Percentiles rank a stretch among this genome's conserved stretches.
Evolutionary conservation across 148 eudicot species (phyloP).

Genomic region (Silene conica): DNA sequence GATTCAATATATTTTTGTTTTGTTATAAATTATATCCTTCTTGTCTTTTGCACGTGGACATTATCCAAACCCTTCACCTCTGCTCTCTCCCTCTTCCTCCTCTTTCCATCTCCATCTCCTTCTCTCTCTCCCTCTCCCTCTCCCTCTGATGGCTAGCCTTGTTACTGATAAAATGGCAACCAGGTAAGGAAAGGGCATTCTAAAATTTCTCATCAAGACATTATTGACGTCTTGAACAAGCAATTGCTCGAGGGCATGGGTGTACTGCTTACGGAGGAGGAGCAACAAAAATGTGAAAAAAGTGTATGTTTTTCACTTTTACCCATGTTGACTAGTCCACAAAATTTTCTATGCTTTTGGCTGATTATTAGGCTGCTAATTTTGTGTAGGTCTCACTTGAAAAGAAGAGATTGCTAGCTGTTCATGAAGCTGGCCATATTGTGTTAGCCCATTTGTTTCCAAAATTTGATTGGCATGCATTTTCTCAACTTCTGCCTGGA

Average conservation of each 20-base stretch:
- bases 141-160: neutral
- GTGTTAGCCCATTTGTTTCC: constrained; percentile 90
- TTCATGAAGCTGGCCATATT: constrained; percentile 95
- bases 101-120: neutral
- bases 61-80: neutral
- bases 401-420: constrained; percentile 80
- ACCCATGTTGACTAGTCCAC: neutral
- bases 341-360: neutral
- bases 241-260: constrained; percentile 98
- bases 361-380: neutral
- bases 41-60: neutral
- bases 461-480: constrained; percentile 96
- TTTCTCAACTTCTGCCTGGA: constrained; percentile 94
- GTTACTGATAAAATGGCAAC: constrained; percentile 16
- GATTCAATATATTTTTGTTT: neutral
- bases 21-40: neutral
- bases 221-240: constrained; percentile 84
- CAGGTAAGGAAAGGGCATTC: constrained; percentile 93
- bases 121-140: neutral
- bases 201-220: constrained; percentile 72
- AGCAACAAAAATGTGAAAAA: constrained; percentile 84
- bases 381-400: constrained; percentile 59
- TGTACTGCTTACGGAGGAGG: constrained; percentile 93
- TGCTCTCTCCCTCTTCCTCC: neutral
- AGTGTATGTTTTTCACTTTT: constrained; percentile 40